These are phyloP conservation scores for Colletotrichum paranaense DNA, from an alignment of 2,329 filamentous ascomycete species.

Conservation along the genomic window DNA sequence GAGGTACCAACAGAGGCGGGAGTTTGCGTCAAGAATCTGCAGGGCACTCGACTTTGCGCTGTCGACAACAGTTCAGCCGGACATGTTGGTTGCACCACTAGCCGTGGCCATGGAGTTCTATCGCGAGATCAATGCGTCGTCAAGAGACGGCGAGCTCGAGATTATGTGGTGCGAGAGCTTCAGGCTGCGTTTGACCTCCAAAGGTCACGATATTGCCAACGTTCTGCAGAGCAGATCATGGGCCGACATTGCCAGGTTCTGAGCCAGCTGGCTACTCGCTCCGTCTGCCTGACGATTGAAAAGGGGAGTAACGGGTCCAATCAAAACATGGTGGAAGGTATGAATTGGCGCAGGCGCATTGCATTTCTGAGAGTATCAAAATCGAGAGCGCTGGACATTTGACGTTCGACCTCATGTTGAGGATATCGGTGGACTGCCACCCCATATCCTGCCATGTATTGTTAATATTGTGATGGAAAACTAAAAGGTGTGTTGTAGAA, in stretches of 20 bases:
- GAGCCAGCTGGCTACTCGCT: neutral
- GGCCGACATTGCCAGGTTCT: conserved; percentile 44
- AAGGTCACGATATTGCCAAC: conserved; percentile 54
- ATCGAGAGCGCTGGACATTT: neutral
- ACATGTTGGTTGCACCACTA: conserved; percentile 57
- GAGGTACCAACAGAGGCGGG: conserved; percentile 56
- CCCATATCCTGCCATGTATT: neutral
- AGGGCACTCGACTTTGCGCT: conserved; percentile 61
- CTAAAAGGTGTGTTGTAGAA: neutral
- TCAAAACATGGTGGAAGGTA: neutral
- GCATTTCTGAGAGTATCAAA: neutral
- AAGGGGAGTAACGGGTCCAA: neutral
- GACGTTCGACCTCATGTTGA: neutral
- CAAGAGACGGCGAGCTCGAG: conserved; percentile 56
- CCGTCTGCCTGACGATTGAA: neutral
- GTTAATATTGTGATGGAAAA: neutral
- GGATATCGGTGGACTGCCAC: neutral
- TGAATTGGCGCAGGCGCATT: neutral
- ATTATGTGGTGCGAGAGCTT: conserved; percentile 61
- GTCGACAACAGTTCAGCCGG: conserved; percentile 56
- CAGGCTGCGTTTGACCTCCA: conserved; percentile 49
- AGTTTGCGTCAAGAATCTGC: conserved; percentile 61
- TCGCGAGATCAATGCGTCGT: conserved; percentile 48
- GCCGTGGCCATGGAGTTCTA: conserved; percentile 56
- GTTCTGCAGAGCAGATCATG: conserved; percentile 52